Base-by-base conservation (phyloP, 225 moss, liverwort and hornwort species). In the Neckera pumila region DNA sequence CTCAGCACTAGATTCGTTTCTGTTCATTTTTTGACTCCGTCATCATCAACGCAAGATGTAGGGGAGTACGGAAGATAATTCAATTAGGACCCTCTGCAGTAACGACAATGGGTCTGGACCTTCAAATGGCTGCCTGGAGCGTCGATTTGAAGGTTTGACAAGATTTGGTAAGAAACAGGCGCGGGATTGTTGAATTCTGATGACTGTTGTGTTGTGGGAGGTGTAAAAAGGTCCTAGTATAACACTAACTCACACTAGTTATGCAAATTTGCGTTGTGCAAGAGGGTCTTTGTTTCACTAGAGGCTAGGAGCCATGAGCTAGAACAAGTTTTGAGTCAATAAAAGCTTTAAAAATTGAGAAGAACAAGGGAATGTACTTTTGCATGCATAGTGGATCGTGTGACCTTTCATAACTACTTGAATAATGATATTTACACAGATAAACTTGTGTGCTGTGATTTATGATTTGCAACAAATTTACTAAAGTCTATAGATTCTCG, bases 171-270 rank as follows among this genome's bases (percentile, higher is more conserved):
- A 70, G 40, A 25, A 40, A 40, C 13, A 53, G 53, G 53, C 6
- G 23, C 6, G 6, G 0, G 8, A 14, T 0, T 25, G 0, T 14
- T 40, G 25, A 14, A 40, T 40, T 70, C 0, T 25, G 0, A 40
- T 70, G 25, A 25, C 3, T 40, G 3, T 0, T 0, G 0, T 25
- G 5, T 2, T 25, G 4, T 70, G 1, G 14, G 25, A 14, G 3
- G 14, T 25, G 25, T 0, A 25, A 0, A 0, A 40, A 70, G 25
- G 8, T 14, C 12, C 3, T 69, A 42, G 14, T 40, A 40, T 23
- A 40, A 69, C 7, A 23, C 14, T 33, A 12, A 70, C 2, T 70
- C 2, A 25, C 26, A 26, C 42, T 42, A 71, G 15, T 8, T 40
- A 42, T 42, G 15, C 8, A 42, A 14, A 71, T 70, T 26, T 71